These are phyloP conservation scores for Neonothopanus nambi DNA, from an alignment of 1,284 basidiomycete species.

Conservation along the genomic window DNA sequence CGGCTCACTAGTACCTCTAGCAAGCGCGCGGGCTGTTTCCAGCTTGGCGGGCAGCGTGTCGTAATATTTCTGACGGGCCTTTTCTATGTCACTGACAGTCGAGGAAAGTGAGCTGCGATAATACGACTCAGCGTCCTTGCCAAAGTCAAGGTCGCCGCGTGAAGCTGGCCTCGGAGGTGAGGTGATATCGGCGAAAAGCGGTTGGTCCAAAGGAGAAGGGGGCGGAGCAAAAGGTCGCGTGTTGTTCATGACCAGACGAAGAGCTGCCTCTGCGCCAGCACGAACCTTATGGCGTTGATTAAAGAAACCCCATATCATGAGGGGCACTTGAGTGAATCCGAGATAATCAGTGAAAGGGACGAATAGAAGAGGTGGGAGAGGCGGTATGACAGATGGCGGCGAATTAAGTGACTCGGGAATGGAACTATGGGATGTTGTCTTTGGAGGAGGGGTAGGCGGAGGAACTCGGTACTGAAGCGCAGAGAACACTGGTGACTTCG, in stretches of 20 bases:
- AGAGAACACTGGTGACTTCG: slow-evolving; percentile 27
- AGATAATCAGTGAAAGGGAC: slow-evolving; percentile 88
- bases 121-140: slow-evolving; percentile 63
- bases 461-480: slow-evolving; percentile 5
- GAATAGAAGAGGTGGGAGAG: slow-evolving; percentile 82
- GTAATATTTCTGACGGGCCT: slow-evolving; percentile 80
- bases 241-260: slow-evolving; percentile 67
- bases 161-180: slow-evolving; percentile 11
- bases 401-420: slow-evolving; percentile 34
- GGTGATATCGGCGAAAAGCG: slow-evolving; percentile 26
- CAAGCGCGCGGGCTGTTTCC: slow-evolving; percentile 75
- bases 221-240: slow-evolving; percentile 65
- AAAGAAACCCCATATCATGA: slow-evolving; percentile 92
- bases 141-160: slow-evolving; percentile 73
- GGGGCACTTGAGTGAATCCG: slow-evolving; percentile 85
- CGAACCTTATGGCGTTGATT: slow-evolving; percentile 82
- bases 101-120: slow-evolving; percentile 66
- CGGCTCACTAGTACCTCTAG: slow-evolving; percentile 76
- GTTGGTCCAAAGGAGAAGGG: slow-evolving; percentile 15
- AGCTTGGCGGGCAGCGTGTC: slow-evolving; percentile 69
- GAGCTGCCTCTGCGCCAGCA: slow-evolving; percentile 81
- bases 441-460: slow-evolving; percentile 21
- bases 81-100: slow-evolving; percentile 63
- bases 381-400: slow-evolving; percentile 68
- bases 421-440: slow-evolving; percentile 21